phyloP scores from a whole-genome alignment of 805 yeast genomes.

The Cyberlindnera suaveolens region DNA sequence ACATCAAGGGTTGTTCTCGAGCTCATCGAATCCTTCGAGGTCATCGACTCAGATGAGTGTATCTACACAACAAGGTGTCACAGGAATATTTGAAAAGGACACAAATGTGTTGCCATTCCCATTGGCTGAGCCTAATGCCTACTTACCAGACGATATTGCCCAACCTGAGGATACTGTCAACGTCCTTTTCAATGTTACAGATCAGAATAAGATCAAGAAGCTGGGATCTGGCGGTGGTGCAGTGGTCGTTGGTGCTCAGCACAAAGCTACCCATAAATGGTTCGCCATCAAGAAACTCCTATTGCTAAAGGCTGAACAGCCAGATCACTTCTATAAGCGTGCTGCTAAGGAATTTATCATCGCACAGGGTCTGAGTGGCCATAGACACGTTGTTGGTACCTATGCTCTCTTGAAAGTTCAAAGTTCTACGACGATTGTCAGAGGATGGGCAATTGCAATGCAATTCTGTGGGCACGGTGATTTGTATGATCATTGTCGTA shows the following conservation, averaged over 20 bases:
- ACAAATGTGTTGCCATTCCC: constrained; percentile 53
- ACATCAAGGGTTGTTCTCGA: neutral
- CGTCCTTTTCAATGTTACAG: constrained; percentile 47
- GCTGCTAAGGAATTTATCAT: constrained; percentile 60
- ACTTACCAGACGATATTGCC: constrained; percentile 46
- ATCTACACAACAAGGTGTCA: neutral
- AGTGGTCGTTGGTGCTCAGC: constrained; percentile 47
- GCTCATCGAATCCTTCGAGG: neutral
- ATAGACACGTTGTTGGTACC: constrained; percentile 55
- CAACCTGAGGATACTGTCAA: constrained; percentile 43
- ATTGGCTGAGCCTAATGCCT: constrained; percentile 59
- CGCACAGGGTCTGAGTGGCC: constrained; percentile 46
- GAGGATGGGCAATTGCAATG: constrained; percentile 76
- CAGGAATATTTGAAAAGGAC: constrained; percentile 28
- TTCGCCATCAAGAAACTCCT: constrained; percentile 65
- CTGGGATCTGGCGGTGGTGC: constrained; percentile 74
- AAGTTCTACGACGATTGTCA: constrained; percentile 42
- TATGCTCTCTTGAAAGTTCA: constrained; percentile 52
- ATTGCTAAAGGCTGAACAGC: constrained; percentile 53
- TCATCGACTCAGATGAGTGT: neutral
- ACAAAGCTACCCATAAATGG: constrained; percentile 32
- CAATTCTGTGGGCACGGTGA: constrained; percentile 61
- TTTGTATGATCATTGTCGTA: constrained; percentile 35
- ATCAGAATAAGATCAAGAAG: constrained; percentile 34
- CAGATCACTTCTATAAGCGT: constrained; percentile 57